Evolutionary conservation across 305 asterid genomes (phyloP), one percentile per base, ranked within the genome.

Genomic region (Salvia sclarea): DNA sequence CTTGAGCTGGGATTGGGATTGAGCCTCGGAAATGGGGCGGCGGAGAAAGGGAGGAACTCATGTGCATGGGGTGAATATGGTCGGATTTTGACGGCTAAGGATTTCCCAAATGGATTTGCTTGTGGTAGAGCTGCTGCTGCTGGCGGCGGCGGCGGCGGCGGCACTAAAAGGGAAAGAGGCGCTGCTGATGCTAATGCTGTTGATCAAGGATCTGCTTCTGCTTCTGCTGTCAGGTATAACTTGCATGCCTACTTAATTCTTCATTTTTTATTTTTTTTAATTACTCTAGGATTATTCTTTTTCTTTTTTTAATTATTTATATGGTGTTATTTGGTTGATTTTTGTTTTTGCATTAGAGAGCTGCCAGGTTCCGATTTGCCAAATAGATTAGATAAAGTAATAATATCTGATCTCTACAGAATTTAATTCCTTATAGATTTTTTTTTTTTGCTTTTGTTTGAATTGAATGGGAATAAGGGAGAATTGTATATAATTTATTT

Each of bases 61-160:
- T 75, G 74, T 68, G 75, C 82, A 73, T 70, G 79, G 78, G 79
- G 82, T 21, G 82, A 75, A 4, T 75, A 68, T 74, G 83, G 88
- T 0, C 77, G 90, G 75, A 86, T 86, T 20, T 74, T 86, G 63
- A 86, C 93, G 12, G 93, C 93, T 9, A 79, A 84, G 73, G 90
- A 86, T 77, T 86, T 86, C 31, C 88, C 86, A 2, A 78, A 74
- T 73, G 87, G 89, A 3, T 83, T 80, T 44, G 63, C 83, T 8
- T 73, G 72, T 28, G 76, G 73, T 16, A 66, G 73, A 47, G 31
- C 24, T 20, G 69, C 61, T 66, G 75, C 70, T 61, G 88, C 73
- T 53, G 89, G 21, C 1, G 20, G 53, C 8, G 22, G 93, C 14
- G 88, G 72, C 48, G 89, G 21, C 1, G 20, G 53, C 8, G 22